Evolutionary conservation across 2,329 filamentous ascomycete species (phyloP).

Genomic region (Dothideomycetes sp.): DNA sequence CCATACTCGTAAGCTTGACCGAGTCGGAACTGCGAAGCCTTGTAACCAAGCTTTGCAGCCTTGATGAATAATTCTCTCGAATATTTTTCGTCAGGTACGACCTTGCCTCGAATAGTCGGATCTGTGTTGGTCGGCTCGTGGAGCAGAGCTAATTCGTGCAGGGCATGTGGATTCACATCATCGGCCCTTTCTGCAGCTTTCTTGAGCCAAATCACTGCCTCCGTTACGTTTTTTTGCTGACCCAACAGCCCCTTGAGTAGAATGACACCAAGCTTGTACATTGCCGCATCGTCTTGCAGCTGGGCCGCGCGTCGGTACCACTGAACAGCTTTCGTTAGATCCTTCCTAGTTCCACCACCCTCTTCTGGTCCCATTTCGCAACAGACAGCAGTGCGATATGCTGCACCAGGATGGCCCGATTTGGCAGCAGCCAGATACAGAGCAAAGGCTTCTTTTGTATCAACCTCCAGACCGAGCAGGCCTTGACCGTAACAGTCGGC

Average conservation of each 20-base stretch:
- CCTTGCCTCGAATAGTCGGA: slow-evolving; percentile 48
- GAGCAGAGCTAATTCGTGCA: slow-evolving; percentile 70
- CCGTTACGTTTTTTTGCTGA: slow-evolving; percentile 68
- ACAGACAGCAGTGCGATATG: slow-evolving; percentile 91
- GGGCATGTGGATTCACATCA: slow-evolving; percentile 80
- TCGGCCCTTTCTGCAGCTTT: slow-evolving; percentile 83
- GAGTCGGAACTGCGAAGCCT: slow-evolving; percentile 84
- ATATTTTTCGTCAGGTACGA: slow-evolving; percentile 73
- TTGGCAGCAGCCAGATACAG: slow-evolving; percentile 93
- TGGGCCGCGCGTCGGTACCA: slow-evolving; percentile 94
- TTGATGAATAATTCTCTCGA: slow-evolving; percentile 72
- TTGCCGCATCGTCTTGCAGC: slow-evolving; percentile 80
- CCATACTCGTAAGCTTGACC: slow-evolving; percentile 88
- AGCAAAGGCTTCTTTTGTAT: slow-evolving; percentile 85
- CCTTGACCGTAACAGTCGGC: slow-evolving; percentile 85
- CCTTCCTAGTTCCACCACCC: slow-evolving; percentile 81
- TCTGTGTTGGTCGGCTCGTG: slow-evolving; percentile 52
- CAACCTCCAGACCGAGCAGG: slow-evolving; percentile 63
- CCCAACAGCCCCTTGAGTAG: slow-evolving; percentile 86
- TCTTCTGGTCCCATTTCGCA: slow-evolving; percentile 94
- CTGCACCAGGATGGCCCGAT: slow-evolving; percentile 70
- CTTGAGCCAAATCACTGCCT: slow-evolving; percentile 87
- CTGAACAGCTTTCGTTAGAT: slow-evolving; percentile 88
- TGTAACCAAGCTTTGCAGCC: slow-evolving; percentile 83
- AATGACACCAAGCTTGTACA: slow-evolving; percentile 99